These are phyloP conservation scores for Cornus controversa DNA, from an alignment of 148 eudicot species.

Conservation along the genomic window DNA sequence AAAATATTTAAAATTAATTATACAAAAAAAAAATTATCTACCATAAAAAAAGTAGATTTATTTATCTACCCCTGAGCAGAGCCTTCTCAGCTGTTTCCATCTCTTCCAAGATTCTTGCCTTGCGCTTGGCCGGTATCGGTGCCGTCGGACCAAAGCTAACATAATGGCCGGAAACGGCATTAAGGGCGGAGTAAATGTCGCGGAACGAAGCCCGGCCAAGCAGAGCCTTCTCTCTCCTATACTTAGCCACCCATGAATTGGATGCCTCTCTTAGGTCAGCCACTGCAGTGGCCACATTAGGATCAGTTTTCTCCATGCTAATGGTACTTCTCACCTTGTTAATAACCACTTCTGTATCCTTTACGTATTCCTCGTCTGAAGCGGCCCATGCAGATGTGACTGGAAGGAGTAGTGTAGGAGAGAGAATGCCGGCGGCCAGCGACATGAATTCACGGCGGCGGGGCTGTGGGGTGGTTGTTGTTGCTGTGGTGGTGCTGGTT, in stretches of 20 bases:
- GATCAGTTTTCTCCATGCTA: constrained; percentile 61
- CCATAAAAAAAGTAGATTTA: not conserved
- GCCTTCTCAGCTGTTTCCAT: constrained; percentile 93
- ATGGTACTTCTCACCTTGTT: constrained; percentile 68
- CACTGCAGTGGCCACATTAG: constrained; percentile 73
- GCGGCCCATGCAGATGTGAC: constrained; percentile 46
- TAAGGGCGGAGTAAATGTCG: constrained; percentile 91
- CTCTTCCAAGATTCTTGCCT: constrained; percentile 83
- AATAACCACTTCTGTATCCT: constrained; percentile 83
- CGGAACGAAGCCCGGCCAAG: constrained; percentile 77
- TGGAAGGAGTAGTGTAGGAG: constrained; percentile 24
- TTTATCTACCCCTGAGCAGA: constrained; percentile 72
- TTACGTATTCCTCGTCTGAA: constrained; percentile 72
- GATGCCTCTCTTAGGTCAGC: constrained; percentile 74
- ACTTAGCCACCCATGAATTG: constrained; percentile 95
- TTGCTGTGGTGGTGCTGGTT: constrained; percentile 10
- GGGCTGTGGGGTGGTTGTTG: constrained; percentile 20
- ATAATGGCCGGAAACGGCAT: constrained; percentile 96
- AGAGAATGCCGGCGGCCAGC: constrained; percentile 26
- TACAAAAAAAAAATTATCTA: not conserved
- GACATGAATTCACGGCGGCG: constrained; percentile 45
- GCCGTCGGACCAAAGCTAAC: constrained; percentile 89
- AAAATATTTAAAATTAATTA: not conserved
- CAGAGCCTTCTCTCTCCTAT: constrained; percentile 74
- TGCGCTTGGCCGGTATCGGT: constrained; percentile 81